Evolutionary conservation across 116 monocot species (phyloP).

Genomic region (Posidonia oceanica): DNA sequence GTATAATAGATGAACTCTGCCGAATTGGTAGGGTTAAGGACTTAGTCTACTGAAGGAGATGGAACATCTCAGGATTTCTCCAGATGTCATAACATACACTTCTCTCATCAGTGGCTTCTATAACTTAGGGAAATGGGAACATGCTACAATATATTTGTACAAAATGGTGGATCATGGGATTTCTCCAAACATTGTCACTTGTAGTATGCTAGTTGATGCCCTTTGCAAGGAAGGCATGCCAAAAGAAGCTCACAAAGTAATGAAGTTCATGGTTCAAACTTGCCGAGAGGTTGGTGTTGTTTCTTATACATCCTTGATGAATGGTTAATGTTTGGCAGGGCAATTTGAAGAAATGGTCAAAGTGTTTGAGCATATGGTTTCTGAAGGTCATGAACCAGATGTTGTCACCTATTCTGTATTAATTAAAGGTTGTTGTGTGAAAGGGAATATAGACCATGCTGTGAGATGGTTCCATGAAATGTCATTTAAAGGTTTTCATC

Average conservation of each 20-base stretch:
- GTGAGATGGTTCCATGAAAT: constrained; percentile 7
- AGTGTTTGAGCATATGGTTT: neutral
- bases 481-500: constrained; percentile 23
- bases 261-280: neutral
- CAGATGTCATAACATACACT: neutral
- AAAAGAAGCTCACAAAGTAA: neutral
- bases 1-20: neutral
- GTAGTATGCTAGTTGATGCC: neutral
- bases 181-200: constrained; percentile 3
- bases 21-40: neutral
- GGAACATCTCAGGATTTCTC: constrained; percentile 3
- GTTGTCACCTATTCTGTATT: neutral
- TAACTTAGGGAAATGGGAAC: neutral
- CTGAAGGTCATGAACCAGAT: constrained; percentile 3
- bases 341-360: neutral
- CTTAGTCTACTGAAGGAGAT: neutral
- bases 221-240: constrained; percentile 1
- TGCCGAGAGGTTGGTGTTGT: neutral
- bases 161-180: neutral
- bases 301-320: constrained; percentile 3
- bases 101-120: neutral
- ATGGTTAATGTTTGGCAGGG: constrained; percentile 1
- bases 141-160: neutral
- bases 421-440: constrained; percentile 5
- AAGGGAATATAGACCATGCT: neutral